phyloP scores from a whole-genome alignment of 2,329 filamentous ascomycete species.

The Bipolaris zeicola region DNA sequence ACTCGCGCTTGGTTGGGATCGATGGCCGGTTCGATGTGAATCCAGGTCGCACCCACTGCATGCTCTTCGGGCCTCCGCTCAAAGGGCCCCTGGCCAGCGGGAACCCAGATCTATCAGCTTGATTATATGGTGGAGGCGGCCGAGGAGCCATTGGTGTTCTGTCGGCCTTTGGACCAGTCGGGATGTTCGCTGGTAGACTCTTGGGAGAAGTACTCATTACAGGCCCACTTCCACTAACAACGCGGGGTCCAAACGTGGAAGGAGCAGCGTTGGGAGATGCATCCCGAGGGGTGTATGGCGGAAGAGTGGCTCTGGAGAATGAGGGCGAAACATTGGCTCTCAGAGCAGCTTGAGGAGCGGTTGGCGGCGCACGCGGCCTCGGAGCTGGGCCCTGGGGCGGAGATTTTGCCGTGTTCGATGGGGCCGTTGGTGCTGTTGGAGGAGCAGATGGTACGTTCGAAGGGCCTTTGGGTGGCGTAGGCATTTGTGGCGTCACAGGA shows the following conservation, averaged over 20 bases:
- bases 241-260: conserved; percentile 33
- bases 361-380: conserved; percentile 37
- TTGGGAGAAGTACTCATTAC: conserved; percentile 45
- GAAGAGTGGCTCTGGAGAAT: conserved; percentile 36
- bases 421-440: conserved; percentile 7
- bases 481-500: conserved; percentile 10
- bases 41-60: conserved; percentile 53
- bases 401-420: conserved; percentile 29
- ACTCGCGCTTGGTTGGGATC: conserved; percentile 55
- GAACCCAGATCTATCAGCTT: conserved; percentile 37
- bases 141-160: conserved; percentile 38
- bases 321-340: conserved; percentile 43
- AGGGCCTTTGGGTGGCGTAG: conserved; percentile 13
- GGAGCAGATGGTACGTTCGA: conserved; percentile 9
- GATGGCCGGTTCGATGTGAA: conserved; percentile 39
- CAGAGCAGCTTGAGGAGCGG: conserved; percentile 41
- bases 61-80: conserved; percentile 42
- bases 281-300: conserved; percentile 34
- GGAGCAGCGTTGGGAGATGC: conserved; percentile 36
- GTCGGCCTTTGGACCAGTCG: conserved; percentile 50
- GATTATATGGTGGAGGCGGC: conserved; percentile 39
- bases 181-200: conserved; percentile 44
- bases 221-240: conserved; percentile 22
- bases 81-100: conserved; percentile 40
- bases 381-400: conserved; percentile 40